Evolutionary conservation across 2,329 filamentous ascomycete genomes (phyloP).

Genomic region (Aspergillus sp.): DNA sequence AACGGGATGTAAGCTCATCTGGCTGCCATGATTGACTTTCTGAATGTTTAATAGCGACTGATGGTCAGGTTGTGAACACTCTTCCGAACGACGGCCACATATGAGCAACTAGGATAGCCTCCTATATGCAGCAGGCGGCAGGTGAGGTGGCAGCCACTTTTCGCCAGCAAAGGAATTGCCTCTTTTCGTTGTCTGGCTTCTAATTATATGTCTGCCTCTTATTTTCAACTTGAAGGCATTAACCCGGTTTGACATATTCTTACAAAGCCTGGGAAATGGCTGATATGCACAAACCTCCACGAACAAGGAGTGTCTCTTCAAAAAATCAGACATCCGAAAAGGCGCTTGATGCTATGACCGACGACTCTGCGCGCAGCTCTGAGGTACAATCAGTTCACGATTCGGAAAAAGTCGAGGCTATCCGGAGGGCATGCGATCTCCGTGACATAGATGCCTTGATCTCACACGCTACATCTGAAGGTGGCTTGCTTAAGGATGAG

Average conservation of each 20-base stretch:
- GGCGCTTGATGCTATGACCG: neutral
- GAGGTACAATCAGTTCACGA: conserved; percentile 8
- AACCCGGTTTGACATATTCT: neutral
- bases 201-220: neutral
- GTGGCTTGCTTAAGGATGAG: conserved; percentile 67
- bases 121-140: conserved; percentile 1
- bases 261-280: neutral
- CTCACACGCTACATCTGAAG: conserved; percentile 59
- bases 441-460: conserved; percentile 59
- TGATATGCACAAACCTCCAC: neutral
- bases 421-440: conserved; percentile 60
- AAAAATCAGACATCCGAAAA: neutral
- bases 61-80: neutral
- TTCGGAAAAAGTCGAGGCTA: conserved; percentile 46
- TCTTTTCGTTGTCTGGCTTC: neutral
- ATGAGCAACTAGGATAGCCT: neutral
- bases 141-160: neutral
- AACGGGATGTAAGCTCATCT: neutral
- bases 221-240: neutral
- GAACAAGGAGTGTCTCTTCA: neutral
- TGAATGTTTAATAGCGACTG: neutral
- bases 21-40: neutral
- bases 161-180: neutral
- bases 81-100: neutral
- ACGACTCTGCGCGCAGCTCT: neutral